These are phyloP conservation scores for Fusarium nanum DNA, from an alignment of 2,329 filamentous ascomycete species.

Conservation along the genomic window DNA sequence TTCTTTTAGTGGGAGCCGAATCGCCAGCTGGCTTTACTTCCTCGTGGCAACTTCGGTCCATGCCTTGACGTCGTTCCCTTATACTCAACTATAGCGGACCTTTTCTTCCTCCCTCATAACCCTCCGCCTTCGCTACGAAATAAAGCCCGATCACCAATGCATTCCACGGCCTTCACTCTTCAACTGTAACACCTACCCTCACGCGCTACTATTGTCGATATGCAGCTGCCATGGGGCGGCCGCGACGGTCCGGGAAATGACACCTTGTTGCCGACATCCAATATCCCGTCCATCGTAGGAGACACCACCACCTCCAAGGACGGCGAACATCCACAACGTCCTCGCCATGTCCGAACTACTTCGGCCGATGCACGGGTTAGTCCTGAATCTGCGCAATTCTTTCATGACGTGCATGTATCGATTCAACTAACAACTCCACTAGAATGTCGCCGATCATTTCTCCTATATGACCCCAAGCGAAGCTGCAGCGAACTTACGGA, in stretches of 20 bases:
- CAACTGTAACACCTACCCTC: constrained; percentile 34
- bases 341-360: constrained; percentile 60
- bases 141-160: constrained; percentile 37
- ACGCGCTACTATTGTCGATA: constrained; percentile 43
- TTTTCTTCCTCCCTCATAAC: constrained; percentile 41
- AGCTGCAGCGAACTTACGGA: constrained; percentile 79
- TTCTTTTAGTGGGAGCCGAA: constrained; percentile 22
- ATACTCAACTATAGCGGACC: constrained; percentile 6
- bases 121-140: constrained; percentile 36
- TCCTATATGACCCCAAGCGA: constrained; percentile 79
- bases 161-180: constrained; percentile 28
- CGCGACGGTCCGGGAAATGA: constrained; percentile 49
- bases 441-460: constrained; percentile 70
- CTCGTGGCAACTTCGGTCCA: constrained; percentile 29
- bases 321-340: constrained; percentile 44
- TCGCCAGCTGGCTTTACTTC: constrained; percentile 13
- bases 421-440: constrained; percentile 30
- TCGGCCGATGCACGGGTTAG: constrained; percentile 68
- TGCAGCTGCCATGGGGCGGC: constrained; percentile 55
- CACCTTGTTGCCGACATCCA: constrained; percentile 51
- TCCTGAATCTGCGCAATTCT: not conserved
- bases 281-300: constrained; percentile 50
- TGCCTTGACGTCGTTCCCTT: constrained; percentile 31
- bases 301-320: constrained; percentile 46
- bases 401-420: not conserved